Conservation (phyloP, 2,329 filamentous ascomycete genomes). For the Lasiodiplodia hormozganensis region DNA sequence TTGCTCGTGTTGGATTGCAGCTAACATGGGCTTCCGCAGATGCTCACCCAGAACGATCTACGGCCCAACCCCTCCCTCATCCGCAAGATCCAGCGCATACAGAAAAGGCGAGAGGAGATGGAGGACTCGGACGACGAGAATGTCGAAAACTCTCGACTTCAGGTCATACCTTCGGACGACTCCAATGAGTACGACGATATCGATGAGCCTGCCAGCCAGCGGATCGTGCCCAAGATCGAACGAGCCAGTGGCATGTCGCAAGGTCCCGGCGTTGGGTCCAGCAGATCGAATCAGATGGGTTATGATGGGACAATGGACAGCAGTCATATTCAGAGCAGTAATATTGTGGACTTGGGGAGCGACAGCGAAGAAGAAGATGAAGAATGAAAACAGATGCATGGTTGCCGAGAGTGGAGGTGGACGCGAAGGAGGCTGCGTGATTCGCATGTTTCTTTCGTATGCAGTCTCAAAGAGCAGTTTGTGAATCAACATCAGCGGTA, state of each 20-base stretch:
- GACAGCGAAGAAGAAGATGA: conserved; percentile 4
- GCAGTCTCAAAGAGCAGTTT: not conserved
- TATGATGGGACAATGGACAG: conserved; percentile 11
- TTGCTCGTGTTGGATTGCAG: not conserved
- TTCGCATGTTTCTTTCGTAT: not conserved
- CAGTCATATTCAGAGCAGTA: not conserved
- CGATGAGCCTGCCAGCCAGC: conserved; percentile 2
- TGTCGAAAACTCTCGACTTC: conserved; percentile 31
- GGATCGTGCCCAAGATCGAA: conserved; percentile 25
- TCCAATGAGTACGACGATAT: conserved; percentile 12
- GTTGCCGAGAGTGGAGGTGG: not conserved
- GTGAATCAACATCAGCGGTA: not conserved
- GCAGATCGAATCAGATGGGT: not conserved
- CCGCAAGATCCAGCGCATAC: conserved; percentile 48
- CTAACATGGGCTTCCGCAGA: conserved; percentile 33
- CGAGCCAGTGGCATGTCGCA: not conserved
- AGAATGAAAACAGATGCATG: not conserved
- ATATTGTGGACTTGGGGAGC: conserved; percentile 22
- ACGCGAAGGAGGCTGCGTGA: not conserved
- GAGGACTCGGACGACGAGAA: conserved; percentile 39
- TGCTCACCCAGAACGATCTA: conserved; percentile 41
- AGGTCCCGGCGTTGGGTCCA: not conserved
- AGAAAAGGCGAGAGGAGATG: conserved; percentile 37
- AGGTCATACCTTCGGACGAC: conserved; percentile 13
- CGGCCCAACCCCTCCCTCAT: conserved; percentile 41